A percentile compares a stretch with the other conserved stretches of the same genome.
phyloP scores from a whole-genome alignment of 2,329 filamentous ascomycete species.

The Sporothrix euskadiensis region DNA sequence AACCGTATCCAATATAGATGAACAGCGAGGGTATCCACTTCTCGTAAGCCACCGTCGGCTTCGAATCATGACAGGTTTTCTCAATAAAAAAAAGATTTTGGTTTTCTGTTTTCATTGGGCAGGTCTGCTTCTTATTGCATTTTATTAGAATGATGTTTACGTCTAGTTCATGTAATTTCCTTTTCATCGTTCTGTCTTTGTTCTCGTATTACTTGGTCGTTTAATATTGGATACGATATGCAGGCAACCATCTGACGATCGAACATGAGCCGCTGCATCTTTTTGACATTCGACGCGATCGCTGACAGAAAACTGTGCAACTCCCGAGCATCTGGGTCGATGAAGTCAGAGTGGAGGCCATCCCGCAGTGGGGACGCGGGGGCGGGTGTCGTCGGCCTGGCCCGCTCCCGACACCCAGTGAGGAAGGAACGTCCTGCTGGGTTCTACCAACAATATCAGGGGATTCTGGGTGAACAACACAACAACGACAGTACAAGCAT shows the following conservation, averaged over 20 bases:
- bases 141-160: conserved; percentile 13
- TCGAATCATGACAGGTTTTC: not conserved
- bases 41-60: not conserved
- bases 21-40: conserved; percentile 26
- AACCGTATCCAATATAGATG: conserved; percentile 23
- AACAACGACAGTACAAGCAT: not conserved
- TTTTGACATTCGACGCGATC: not conserved
- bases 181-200: not conserved
- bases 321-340: conserved; percentile 8
- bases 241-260: not conserved
- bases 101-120: not conserved
- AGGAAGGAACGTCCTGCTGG: not conserved
- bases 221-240: not conserved
- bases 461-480: not conserved
- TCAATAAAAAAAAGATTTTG: not conserved
- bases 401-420: not conserved
- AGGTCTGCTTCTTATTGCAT: not conserved
- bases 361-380: conserved; percentile 4
- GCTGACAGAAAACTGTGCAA: not conserved
- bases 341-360: not conserved
- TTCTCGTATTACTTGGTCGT: not conserved
- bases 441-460: not conserved
- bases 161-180: not conserved
- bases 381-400: conserved; percentile 1
- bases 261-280: not conserved